These are phyloP conservation scores for Suhomyces canberraensis DNA, from an alignment of 805 yeast species.

Conservation along the genomic window DNA sequence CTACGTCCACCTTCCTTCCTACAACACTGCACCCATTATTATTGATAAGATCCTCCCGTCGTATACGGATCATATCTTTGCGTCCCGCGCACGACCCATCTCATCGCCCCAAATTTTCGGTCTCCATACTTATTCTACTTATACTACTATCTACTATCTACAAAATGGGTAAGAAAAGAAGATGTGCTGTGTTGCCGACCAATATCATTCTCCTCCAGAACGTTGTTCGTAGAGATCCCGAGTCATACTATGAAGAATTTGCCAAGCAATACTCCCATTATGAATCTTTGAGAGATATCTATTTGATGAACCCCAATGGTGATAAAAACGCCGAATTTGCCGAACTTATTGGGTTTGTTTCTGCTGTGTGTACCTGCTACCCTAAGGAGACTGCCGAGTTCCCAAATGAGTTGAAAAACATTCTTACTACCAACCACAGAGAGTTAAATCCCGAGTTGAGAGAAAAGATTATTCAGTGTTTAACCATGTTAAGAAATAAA, in stretches of 20 bases:
- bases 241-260: constrained; percentile 91
- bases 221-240: constrained; percentile 90
- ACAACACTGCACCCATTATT: too few relatives aligned
- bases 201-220: constrained; percentile 90
- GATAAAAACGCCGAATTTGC: constrained; percentile 66
- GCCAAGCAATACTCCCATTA: constrained; percentile 90
- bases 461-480: constrained; percentile 85
- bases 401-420: constrained; percentile 72
- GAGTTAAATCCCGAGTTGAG: constrained; percentile 80
- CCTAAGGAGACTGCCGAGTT: constrained; percentile 84
- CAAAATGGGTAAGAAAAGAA: constrained; percentile 76
- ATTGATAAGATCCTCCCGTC: too few relatives aligned
- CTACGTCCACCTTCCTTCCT: too few relatives aligned
- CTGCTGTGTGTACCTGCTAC: constrained; percentile 88
- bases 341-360: constrained; percentile 83
- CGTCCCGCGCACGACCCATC: not conserved
- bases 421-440: constrained; percentile 73
- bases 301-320: constrained; percentile 62
- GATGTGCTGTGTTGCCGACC: constrained; percentile 91
- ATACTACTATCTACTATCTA: not conserved
- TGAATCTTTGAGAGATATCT: constrained; percentile 84
- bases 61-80: too few relatives aligned
- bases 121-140: not conserved
- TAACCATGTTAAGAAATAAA: constrained; percentile 88
- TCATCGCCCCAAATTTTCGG: not conserved